A percentile compares a stretch with the other conserved stretches of the same genome.
Evolutionary conservation across 495 filamentous ascomycete species (phyloP).

Genomic region (Parachaetomium inaequale): DNA sequence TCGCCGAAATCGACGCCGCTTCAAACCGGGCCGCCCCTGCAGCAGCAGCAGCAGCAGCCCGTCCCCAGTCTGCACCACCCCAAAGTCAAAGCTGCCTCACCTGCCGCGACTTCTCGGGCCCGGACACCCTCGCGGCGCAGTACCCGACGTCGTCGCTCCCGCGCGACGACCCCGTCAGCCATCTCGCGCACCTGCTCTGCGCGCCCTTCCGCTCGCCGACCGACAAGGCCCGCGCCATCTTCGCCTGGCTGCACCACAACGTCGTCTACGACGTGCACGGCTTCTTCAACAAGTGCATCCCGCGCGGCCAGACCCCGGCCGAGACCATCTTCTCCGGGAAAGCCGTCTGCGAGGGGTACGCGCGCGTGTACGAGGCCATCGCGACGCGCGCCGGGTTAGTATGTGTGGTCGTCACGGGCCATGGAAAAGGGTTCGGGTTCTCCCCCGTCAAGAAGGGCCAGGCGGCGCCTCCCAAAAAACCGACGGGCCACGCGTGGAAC

Average conservation of each 20-base stretch:
- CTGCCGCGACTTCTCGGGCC: constrained; percentile 82
- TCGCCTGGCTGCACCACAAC: constrained; percentile 95
- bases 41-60: constrained; percentile 1
- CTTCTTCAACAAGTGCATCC: constrained; percentile 68
- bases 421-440: constrained; percentile 85
- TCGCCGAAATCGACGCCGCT: constrained; percentile 41
- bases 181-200: constrained; percentile 74
- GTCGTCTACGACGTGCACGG: constrained; percentile 74
- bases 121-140: constrained; percentile 73
- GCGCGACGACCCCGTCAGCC: constrained; percentile 56
- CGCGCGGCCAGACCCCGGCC: constrained; percentile 59
- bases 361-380: constrained; percentile 71
- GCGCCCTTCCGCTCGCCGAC: constrained; percentile 73
- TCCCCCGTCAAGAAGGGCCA: constrained; percentile 50
- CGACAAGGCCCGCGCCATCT: constrained; percentile 87
- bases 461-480: constrained; percentile 52
- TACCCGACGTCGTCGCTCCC: constrained; percentile 70
- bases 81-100: constrained; percentile 54
- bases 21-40: constrained; percentile 27
- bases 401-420: constrained; percentile 64
- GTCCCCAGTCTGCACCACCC: constrained; percentile 26
- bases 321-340: constrained; percentile 67
- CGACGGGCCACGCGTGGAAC: constrained; percentile 80
- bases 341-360: constrained; percentile 90
- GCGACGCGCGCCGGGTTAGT: constrained; percentile 73